phyloP scores from a whole-genome alignment of 2,329 filamentous ascomycete species.

The Thyridium curvatum region DNA sequence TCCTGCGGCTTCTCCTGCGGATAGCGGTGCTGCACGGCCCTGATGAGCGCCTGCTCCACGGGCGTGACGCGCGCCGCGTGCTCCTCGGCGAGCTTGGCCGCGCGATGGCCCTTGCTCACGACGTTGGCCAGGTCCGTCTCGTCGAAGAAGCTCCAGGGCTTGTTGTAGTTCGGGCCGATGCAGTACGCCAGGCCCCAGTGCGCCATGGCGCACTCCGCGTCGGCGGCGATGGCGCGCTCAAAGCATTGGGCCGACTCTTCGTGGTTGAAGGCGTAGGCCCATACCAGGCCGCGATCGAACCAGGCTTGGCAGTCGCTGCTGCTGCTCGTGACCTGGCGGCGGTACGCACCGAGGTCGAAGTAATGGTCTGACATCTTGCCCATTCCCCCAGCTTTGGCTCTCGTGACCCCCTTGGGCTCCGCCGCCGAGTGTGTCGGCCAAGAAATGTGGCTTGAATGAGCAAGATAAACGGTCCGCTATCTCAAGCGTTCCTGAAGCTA shows the following conservation, averaged over 20 bases:
- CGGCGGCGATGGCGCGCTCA: conserved; percentile 45
- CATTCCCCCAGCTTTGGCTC: no score
- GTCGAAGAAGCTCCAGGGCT: conserved; percentile 69
- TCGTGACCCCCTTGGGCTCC: no score
- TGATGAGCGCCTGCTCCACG: conserved; percentile 56
- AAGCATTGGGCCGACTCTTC: conserved; percentile 63
- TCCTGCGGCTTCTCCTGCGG: conserved; percentile 34
- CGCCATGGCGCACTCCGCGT: conserved; percentile 52
- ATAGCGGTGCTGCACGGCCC: conserved; percentile 56
- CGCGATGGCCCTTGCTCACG: conserved; percentile 24
- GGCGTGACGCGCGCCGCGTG: conserved; percentile 26
- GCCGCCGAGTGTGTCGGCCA: no score
- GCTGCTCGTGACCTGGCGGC: conserved; percentile 46
- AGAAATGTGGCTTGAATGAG: no score
- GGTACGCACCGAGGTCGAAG: conserved; percentile 57
- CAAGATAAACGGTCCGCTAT: no score
- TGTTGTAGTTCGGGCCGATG: conserved; percentile 69
- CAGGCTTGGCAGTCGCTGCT: conserved; percentile 50
- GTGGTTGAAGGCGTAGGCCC: conserved; percentile 72
- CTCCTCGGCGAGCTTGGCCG: no score
- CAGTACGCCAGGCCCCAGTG: conserved; percentile 67
- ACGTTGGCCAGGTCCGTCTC: conserved; percentile 46
- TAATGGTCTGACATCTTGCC: no score
- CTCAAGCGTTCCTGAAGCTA: no score
- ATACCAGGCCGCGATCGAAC: conserved; percentile 68